Evolutionary conservation across 495 filamentous ascomycete genomes (phyloP).

Genomic region (Talaromyces wortmannii): DNA sequence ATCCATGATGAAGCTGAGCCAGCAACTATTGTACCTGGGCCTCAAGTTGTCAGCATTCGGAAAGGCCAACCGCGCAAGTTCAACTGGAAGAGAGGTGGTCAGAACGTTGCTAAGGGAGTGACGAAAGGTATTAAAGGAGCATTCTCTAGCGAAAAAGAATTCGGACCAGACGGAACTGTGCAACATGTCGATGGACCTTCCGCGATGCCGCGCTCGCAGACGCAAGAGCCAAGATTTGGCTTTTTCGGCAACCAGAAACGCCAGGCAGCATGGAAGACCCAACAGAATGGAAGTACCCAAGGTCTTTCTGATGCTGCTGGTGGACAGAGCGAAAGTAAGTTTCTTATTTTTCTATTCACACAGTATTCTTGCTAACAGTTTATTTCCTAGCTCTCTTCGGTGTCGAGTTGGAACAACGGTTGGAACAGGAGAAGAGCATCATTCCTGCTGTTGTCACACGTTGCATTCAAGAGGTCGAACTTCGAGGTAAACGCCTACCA

Average conservation of each 20-base stretch:
- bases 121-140: constrained; percentile 87
- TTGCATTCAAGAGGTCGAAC: constrained; percentile 96
- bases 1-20: constrained; percentile 61
- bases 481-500: constrained; percentile 48
- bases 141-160: constrained; percentile 50
- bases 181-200: constrained; percentile 27
- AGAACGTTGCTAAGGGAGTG: constrained; percentile 88
- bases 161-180: constrained; percentile 30
- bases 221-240: constrained; percentile 57
- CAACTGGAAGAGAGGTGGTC: constrained; percentile 96
- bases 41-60: constrained; percentile 86
- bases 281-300: constrained; percentile 48
- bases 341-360: background rate
- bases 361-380: background rate
- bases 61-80: constrained; percentile 92
- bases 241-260: constrained; percentile 58
- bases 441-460: constrained; percentile 87
- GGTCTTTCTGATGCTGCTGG: constrained; percentile 45
- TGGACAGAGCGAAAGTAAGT: background rate
- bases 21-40: constrained; percentile 62
- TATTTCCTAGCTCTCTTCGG: constrained; percentile 65
- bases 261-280: constrained; percentile 37
- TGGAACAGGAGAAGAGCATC: constrained; percentile 81
- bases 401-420: constrained; percentile 77
- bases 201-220: constrained; percentile 38